Conservation (phyloP, 257 asterid genomes). For the Haberlea rhodopensis region DNA sequence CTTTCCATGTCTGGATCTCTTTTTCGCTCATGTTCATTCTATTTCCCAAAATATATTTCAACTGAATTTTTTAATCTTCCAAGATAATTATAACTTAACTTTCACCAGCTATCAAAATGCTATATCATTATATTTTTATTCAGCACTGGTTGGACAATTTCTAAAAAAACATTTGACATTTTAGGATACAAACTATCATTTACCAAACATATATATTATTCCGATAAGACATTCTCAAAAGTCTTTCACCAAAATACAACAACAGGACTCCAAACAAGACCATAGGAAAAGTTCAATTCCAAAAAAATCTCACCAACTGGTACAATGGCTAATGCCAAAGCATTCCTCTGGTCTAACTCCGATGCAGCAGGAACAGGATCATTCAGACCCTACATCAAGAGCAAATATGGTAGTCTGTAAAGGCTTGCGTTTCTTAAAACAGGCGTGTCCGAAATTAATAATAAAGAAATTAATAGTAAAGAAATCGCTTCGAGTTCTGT, state of each 20-base stretch:
- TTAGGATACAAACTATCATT: too few species aligned
- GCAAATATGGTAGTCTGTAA: slow-evolving; percentile 18
- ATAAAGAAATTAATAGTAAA: too few species aligned
- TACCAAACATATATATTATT: background rate
- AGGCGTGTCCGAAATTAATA: too few species aligned
- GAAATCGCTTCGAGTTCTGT: background rate
- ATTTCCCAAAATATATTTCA: background rate
- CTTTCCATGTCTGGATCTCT: background rate
- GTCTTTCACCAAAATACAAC: background rate
- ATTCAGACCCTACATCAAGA: slow-evolving; percentile 52
- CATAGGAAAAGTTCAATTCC: background rate
- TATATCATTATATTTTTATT: too few species aligned
- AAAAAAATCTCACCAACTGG: slow-evolving; percentile 62
- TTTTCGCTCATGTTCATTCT: background rate
- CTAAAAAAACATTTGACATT: background rate
- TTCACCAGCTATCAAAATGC: background rate
- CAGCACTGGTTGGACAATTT: background rate
- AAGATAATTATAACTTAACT: background rate
- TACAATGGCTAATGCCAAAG: slow-evolving; percentile 89
- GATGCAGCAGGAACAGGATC: slow-evolving; percentile 75
- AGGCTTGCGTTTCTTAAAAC: slow-evolving; percentile 6
- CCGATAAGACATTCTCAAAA: background rate
- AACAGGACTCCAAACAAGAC: background rate
- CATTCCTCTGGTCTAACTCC: slow-evolving; percentile 81
- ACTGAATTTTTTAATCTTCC: background rate